A percentile compares a stretch with the other conserved stretches of the same genome.
phyloP scores from a whole-genome alignment of 495 filamentous ascomycete species.

The Articulospora tetracladia region DNA sequence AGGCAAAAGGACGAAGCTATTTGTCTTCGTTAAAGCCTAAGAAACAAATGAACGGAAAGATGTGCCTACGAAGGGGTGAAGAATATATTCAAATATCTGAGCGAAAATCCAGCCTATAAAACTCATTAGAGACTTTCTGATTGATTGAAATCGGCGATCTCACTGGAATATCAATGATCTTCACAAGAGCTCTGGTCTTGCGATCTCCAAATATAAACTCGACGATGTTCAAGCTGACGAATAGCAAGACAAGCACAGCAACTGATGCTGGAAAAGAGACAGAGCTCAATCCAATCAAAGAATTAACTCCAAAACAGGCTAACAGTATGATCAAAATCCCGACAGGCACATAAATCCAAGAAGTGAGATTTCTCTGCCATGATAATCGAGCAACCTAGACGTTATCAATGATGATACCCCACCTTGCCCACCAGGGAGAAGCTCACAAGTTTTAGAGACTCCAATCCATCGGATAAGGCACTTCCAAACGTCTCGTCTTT shows the following conservation, averaged over 20 bases:
- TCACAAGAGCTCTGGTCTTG: slow-evolving; percentile 39
- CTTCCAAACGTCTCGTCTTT: background rate
- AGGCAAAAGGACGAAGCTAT: slow-evolving; percentile 46
- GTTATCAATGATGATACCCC: slow-evolving; percentile 15
- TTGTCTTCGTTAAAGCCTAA: background rate
- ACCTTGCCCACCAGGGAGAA: background rate
- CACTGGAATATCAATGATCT: slow-evolving; percentile 46
- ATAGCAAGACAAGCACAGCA: slow-evolving; percentile 44
- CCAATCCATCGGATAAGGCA: slow-evolving; percentile 12
- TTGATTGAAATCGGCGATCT: slow-evolving; percentile 1
- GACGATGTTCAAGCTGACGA: slow-evolving; percentile 38
- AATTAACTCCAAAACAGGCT: slow-evolving; percentile 46
- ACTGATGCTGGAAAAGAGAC: slow-evolving; percentile 52
- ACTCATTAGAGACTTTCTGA: background rate
- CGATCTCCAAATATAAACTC: slow-evolving; percentile 41
- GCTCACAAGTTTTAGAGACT: slow-evolving; percentile 20
- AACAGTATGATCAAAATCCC: slow-evolving; percentile 44
- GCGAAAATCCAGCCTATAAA: slow-evolving; percentile 45
- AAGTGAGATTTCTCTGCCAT: slow-evolving; percentile 35
- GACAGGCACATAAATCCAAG: slow-evolving; percentile 46
- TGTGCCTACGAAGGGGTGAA: slow-evolving; percentile 41
- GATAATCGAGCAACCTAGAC: slow-evolving; percentile 20
- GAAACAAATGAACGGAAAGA: background rate
- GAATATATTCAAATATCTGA: slow-evolving; percentile 51
- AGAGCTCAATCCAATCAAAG: slow-evolving; percentile 40